Conservation (phyloP, 2,329 filamentous ascomycete species). For the Kalmusia sp. region DNA sequence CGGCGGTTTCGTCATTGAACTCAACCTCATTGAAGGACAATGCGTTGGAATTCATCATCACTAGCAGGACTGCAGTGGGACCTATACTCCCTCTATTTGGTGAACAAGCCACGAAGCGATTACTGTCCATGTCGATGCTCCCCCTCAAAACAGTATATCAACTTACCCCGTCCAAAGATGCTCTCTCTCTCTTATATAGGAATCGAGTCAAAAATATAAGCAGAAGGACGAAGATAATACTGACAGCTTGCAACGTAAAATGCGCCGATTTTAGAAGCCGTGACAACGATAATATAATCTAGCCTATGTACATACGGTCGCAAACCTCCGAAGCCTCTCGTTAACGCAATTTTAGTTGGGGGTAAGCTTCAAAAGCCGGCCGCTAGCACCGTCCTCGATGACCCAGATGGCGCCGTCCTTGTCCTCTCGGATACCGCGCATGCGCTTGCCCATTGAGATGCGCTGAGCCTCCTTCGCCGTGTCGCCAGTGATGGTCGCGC, state of each 20-base stretch:
- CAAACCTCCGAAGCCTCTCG: neutral
- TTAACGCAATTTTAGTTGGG: conserved; percentile 18
- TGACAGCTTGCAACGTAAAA: neutral
- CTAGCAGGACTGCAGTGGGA: no score
- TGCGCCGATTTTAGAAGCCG: neutral
- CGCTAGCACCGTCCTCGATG: conserved; percentile 20
- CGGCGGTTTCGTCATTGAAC: no score
- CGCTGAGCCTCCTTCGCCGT: conserved; percentile 25
- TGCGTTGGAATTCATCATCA: no score
- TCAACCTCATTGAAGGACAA: no score
- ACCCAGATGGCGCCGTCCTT: conserved; percentile 26
- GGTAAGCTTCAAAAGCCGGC: conserved; percentile 24
- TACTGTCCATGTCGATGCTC: no score
- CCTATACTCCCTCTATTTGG: no score
- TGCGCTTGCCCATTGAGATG: conserved; percentile 26
- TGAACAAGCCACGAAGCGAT: no score
- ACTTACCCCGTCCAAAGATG: neutral
- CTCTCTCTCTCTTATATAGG: neutral
- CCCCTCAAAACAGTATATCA: neutral
- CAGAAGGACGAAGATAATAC: neutral
- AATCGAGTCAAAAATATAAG: neutral
- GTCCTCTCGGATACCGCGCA: conserved; percentile 24
- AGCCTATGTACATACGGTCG: neutral
- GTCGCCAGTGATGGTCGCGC: conserved; percentile 21
- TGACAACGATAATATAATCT: neutral